Percentiles rank a stretch among this genome's conserved stretches.
Conservation (phyloP, 352 stramenopile genomes). For the Globisporangium polare region DNA sequence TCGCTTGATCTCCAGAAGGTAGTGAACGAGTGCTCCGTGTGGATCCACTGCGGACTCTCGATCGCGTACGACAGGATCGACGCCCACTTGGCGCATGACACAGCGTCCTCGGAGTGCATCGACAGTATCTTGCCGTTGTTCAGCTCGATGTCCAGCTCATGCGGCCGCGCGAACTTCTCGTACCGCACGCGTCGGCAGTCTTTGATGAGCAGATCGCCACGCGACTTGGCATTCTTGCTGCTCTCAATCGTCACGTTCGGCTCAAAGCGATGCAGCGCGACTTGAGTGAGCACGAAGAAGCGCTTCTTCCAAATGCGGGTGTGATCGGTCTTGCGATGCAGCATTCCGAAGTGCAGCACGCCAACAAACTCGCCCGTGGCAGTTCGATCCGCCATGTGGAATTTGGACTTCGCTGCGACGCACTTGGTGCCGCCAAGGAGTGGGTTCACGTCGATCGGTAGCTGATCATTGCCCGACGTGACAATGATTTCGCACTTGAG, state of each 20-base stretch:
- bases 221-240: slow-evolving; percentile 18
- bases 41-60: slow-evolving; percentile 37
- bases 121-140: slow-evolving; percentile 26
- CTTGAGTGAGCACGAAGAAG: slow-evolving; percentile 43
- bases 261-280: slow-evolving; percentile 37
- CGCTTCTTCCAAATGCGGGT: slow-evolving; percentile 37
- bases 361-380: slow-evolving; percentile 36
- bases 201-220: slow-evolving; percentile 23
- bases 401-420: slow-evolving; percentile 9
- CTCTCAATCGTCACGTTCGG: slow-evolving; percentile 20
- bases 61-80: slow-evolving; percentile 34
- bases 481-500: slow-evolving; percentile 30
- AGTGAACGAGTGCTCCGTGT: slow-evolving; percentile 22
- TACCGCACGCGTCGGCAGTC: slow-evolving; percentile 32
- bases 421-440: slow-evolving; percentile 14
- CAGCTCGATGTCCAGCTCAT: slow-evolving; percentile 36
- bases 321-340: slow-evolving; percentile 28
- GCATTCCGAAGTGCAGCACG: slow-evolving; percentile 27
- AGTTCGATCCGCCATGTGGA: slow-evolving; percentile 27
- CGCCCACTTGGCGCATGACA: slow-evolving; percentile 35
- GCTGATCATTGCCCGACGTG: slow-evolving; percentile 14
- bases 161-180: slow-evolving; percentile 32
- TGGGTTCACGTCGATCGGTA: slow-evolving; percentile 8
- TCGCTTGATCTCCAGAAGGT: slow-evolving; percentile 36
- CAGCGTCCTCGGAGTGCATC: slow-evolving; percentile 25